Evolutionary conservation across 768 basidiomycete species (phyloP), one percentile per base, ranked within the genome.

Genomic region (Phylloporus sp.): DNA sequence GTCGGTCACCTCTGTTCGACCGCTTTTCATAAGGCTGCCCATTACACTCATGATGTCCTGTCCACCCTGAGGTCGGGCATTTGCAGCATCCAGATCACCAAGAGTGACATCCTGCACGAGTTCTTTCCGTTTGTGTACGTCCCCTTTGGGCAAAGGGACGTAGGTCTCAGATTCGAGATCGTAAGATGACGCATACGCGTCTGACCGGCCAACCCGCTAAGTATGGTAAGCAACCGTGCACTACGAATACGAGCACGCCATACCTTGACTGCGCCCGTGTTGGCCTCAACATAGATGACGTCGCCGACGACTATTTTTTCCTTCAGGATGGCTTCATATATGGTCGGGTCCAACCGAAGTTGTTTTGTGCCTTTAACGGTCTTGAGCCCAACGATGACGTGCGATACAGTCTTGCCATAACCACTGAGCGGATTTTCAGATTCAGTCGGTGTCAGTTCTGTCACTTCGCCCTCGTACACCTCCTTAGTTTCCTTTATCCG

Each of bases 31-130:
- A 15, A 98, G 76, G 59, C 76, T 86, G 6, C 83, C 87, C 95
- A 99, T 97, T 26, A 97, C 93, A 65, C 88, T 90, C 95, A 97
- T 97, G 68, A 98, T 97, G 60, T 98, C 95, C 70, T 97, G 95
- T 2, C 95, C 95, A 18, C 97, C 90, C 64, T 91, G 92, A 12
- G 95, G 95, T 24, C 93, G 81, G 5, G 94, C 95, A 67, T 99
- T 99, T 4, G 95, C 95, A 36, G 92, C 90, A 66, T 98, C 95
- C 32, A 98, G 77, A 64, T 98, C 95, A 45, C 95, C 93, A 5
- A 98, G 75, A 0, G 93, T 95, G 38, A 97, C 88, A 55, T 95
- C 93, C 67, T 97, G 94, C 2, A 97, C 91, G 10, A 97, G 80
- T 62, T 97, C 94, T 69, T 97, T 97, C 51, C 86, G 81, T 71